Base-by-base conservation (phyloP, 2,329 filamentous ascomycete species). In the Microsporum canis region DNA sequence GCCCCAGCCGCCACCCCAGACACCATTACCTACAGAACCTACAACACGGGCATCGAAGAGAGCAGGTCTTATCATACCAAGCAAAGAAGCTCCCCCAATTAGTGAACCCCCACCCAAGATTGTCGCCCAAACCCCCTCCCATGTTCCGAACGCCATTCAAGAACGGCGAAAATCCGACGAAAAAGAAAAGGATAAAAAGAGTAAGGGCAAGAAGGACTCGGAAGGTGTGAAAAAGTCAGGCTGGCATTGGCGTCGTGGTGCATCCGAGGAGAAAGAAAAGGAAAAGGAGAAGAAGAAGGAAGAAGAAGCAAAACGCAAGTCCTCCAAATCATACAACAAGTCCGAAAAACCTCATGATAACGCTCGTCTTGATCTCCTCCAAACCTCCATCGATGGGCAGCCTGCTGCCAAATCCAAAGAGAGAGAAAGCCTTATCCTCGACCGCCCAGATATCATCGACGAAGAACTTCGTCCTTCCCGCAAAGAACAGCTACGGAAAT, bases 341-440 rank as follows among this genome's bases (percentile, higher is more conserved):
- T 88, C 77, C 0, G 77, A 79, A 31, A 79, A 76, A 64, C 68
- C 71, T 2, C 86, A 91, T 65, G 91, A 96, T 68, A 91, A 86
- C 66, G 87, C 88, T 23, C 84, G 92, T 34, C 79, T 96, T 33
- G 92, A 97, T 68, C 83, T 95, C 27, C 79, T 96, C 27, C 91
- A 96, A 70, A 88, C 84, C 41, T 95, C 91, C 0, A 91, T 95
- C 70, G 92, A 97, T 57, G 78, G 80, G 1, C 34, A 14, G 14
- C 3, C 55, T 27, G 8, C 51, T 7, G 14, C 51, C 31, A 79
- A 60, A 4, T 31, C 31, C 4, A 66, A 56, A 57, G 61, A 68
- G 10, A 85, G 92, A 10, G 92, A 96, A 72, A 95, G 89, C 68
- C 75, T 96, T 27, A 82, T 95, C 0, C 74, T 96, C 45, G 91